These are phyloP conservation scores for Jasminum sambac DNA, from an alignment of 257 asterid species.

Conservation along the genomic window DNA sequence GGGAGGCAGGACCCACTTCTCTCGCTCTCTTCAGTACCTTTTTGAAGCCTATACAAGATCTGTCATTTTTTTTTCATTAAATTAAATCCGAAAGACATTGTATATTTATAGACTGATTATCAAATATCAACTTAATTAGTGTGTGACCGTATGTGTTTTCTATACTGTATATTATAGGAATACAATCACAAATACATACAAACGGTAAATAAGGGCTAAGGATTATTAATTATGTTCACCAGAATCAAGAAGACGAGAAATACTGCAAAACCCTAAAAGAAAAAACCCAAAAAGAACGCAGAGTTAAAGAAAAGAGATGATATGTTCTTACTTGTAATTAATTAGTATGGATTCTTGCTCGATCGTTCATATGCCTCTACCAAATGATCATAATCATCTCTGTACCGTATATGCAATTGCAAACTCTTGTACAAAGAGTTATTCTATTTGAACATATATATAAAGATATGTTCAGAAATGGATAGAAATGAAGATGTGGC, in stretches of 20 bases:
- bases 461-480: too few relatives aligned
- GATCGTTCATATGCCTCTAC: not conserved
- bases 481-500: too few relatives aligned
- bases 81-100: too few relatives aligned
- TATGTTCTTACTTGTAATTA: conserved; percentile 5
- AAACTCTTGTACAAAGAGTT: too few relatives aligned
- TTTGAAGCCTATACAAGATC: conserved; percentile 2
- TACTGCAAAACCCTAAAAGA: conserved; percentile 23
- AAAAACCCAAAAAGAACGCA: not conserved
- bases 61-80: too few relatives aligned
- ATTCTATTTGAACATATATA: too few relatives aligned
- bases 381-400: not conserved
- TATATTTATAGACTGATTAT: too few relatives aligned
- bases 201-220: not conserved
- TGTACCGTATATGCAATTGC: too few relatives aligned
- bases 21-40: conserved; percentile 16
- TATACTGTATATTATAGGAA: too few relatives aligned
- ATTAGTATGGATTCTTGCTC: not conserved
- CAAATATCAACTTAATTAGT: too few relatives aligned
- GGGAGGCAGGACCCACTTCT: conserved; percentile 32
- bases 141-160: too few relatives aligned
- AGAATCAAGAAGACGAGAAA: conserved; percentile 23
- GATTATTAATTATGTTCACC: conserved; percentile 11
- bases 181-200: not conserved
- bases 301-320: not conserved